Evolutionary conservation across 1,139 yeast species (phyloP).

Genomic region (Debaryomyces fabryi): DNA sequence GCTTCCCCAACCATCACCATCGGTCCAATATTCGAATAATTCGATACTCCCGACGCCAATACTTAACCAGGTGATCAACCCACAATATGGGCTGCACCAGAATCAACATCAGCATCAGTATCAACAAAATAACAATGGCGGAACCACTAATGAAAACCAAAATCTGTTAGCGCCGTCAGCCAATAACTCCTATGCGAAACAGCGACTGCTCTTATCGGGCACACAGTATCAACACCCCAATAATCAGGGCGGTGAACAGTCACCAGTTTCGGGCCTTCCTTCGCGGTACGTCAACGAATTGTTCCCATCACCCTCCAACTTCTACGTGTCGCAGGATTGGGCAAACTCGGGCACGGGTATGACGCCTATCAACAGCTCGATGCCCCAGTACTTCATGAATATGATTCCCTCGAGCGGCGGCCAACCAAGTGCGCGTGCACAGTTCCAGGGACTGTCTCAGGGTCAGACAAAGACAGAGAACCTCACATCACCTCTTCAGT

Average conservation of each 20-base stretch:
- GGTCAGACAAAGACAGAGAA: conserved; percentile 5
- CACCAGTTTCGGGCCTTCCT: conserved; percentile 54
- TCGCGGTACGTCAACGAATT: conserved; percentile 55
- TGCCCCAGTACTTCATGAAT: conserved; percentile 32
- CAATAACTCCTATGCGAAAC: not conserved
- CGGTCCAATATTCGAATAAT: conserved; percentile 23
- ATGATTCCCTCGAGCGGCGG: conserved; percentile 19
- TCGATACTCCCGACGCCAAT: conserved; percentile 41
- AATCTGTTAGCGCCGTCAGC: not conserved
- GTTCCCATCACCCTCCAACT: conserved; percentile 58
- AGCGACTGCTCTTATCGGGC: not conserved
- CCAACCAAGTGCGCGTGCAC: conserved; percentile 1
- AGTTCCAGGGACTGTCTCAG: conserved; percentile 2
- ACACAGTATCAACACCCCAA: conserved; percentile 6
- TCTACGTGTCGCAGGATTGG: conserved; percentile 52
- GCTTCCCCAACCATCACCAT: conserved; percentile 34
- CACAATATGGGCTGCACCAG: conserved; percentile 18
- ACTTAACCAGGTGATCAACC: conserved; percentile 36
- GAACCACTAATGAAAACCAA: conserved; percentile 11
- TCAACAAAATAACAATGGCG: conserved; percentile 14
- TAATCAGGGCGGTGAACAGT: conserved; percentile 40
- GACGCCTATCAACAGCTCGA: conserved; percentile 36
- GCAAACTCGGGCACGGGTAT: conserved; percentile 39
- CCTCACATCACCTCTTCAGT: conserved; percentile 15
- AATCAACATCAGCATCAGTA: conserved; percentile 13